A percentile compares a stretch with the other conserved stretches of the same genome.
These are phyloP conservation scores for Waltergamsia citrina DNA, from an alignment of 2,329 filamentous ascomycete genomes.

Conservation along the genomic window DNA sequence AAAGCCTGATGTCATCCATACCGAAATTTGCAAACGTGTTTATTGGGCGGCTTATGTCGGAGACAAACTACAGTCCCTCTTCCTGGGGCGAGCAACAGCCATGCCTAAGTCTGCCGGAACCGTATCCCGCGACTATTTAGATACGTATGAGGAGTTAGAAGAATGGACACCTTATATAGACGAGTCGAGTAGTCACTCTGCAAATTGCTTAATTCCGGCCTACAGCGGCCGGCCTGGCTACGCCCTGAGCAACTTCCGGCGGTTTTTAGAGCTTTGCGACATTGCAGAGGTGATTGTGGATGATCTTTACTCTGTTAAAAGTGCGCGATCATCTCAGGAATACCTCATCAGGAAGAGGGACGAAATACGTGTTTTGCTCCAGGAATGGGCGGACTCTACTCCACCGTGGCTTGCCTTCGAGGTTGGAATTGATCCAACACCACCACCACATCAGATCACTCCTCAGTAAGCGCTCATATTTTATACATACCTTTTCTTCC, in stretches of 20 bases:
- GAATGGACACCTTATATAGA: slow-evolving; percentile 22
- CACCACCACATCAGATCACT: slow-evolving; percentile 7
- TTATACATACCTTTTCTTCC: slow-evolving; percentile 19
- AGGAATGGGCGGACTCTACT: slow-evolving; percentile 4
- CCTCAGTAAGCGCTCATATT: slow-evolving; percentile 7
- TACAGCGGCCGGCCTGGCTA: slow-evolving; percentile 7
- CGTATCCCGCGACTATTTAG: slow-evolving; percentile 18
- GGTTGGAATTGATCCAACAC: slow-evolving; percentile 7
- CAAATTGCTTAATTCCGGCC: slow-evolving; percentile 1
- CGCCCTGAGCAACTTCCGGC: too few relatives aligned
- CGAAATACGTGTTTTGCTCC: slow-evolving; percentile 7
- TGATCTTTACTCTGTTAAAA: too few relatives aligned
- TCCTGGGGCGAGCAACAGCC: slow-evolving; percentile 21
- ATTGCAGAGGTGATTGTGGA: too few relatives aligned
- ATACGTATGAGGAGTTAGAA: slow-evolving; percentile 22
- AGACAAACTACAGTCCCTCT: slow-evolving; percentile 21
- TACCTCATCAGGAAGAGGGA: too few relatives aligned
- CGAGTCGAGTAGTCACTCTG: background rate
- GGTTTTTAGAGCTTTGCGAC: too few relatives aligned
- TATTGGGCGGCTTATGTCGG: slow-evolving; percentile 24
- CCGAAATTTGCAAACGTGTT: slow-evolving; percentile 21
- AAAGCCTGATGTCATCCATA: slow-evolving; percentile 16
- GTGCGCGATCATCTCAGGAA: too few relatives aligned
- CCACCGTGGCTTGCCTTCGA: slow-evolving; percentile 9
- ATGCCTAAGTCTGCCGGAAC: slow-evolving; percentile 19